Base-by-base conservation (phyloP, 139 green algal genomes). In the Pleodorina starrii region DNA sequence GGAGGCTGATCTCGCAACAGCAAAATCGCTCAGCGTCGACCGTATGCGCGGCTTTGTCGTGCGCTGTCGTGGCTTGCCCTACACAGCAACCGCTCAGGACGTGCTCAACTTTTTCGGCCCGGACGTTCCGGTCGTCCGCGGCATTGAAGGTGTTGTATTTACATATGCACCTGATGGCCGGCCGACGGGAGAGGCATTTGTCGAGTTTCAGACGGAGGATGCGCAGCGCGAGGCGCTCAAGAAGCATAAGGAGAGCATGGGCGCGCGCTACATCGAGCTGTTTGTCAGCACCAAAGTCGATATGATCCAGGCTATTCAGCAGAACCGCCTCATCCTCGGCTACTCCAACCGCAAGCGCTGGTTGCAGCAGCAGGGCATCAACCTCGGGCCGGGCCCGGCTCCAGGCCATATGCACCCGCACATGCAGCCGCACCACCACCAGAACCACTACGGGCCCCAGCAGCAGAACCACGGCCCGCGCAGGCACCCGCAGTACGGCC, bases 111-210 rank as follows among this genome's bases (percentile, higher is more conserved):
- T 99, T 86, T 96, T 98, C 29, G 90, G 96, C 9, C 93, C 91
- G 6, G 82, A 88, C 25, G 89, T 97, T 17, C 87, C 93, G 21
- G 76, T 96, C 21, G 88, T 93, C 27, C 92, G 94, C 5, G 93
- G 90, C 35, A 90, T 93, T 48, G 92, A 94, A 21, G 93, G 93
- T 23, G 91, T 99, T 10, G 89, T 97, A 0, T 96, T 99, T 89
- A 95, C 96, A 0, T 84, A 84, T 35, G 80, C 87, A 0, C 89
- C 89, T 17, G 95, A 98, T 44, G 96, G 97, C 19, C 92, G 97
- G 4, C 94, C 95, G n/a, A 97, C 96, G 4, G 97, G 97, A 12
- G 97, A 99, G 84, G 97, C 95, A 0, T 99, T 96, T 78, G 96
- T 97, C 29, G 96, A 98, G 91, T 91, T 99, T 50, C 66, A 91